Evolutionary conservation across 208 protist genomes (phyloP), one percentile per base, ranked within the genome.

Genomic region (Endotrypanum monterogeii): DNA sequence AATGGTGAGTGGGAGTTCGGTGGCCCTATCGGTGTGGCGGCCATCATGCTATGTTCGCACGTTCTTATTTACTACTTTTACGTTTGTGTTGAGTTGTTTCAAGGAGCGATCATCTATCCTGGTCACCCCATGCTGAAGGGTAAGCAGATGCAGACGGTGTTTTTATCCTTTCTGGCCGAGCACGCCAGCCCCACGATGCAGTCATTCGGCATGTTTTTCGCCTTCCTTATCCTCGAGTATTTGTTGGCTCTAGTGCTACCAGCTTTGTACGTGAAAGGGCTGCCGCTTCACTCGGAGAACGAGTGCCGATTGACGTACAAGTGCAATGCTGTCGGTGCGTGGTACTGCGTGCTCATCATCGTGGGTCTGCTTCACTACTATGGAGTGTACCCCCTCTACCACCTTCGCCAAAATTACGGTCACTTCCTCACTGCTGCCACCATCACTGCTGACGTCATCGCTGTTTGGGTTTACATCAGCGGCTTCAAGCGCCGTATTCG

Each of bases 51-150:
- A 46, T 77, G 76, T 58, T 96, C 89, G n/a, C 96, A 97, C 70
- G 63, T 93, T 16, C 71, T 97, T 52, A 89, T 98, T 65, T 97
- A 88, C 87, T 98, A 98, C 89, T 89, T 97, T 72, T 98, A 84
- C 71, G 85, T 92, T 3, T 93, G 89, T 67, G 72, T 97, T 25
- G 76, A 90, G 63, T 72, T 84, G 55, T 94, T 95, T 78, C 67
- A 96, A 67, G 95, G 92, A 56, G 89, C 80, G 0, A 75, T 97
- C 58, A 87, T 96, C 63, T 96, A 96, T 79, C 92, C 92, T 14
- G 89, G 89, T 20, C 92, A 96, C 78, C 46, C 60, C 67, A 79
- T 89, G 79, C 73, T 95, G 30, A 70, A 91, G n/a, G 89, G 87
- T 14, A 60, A 86, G 68, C 66, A 63, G 51, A 89, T 91, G 84